phyloP scores from a whole-genome alignment of 805 yeast species.

The Maudiozyma turicensis region DNA sequence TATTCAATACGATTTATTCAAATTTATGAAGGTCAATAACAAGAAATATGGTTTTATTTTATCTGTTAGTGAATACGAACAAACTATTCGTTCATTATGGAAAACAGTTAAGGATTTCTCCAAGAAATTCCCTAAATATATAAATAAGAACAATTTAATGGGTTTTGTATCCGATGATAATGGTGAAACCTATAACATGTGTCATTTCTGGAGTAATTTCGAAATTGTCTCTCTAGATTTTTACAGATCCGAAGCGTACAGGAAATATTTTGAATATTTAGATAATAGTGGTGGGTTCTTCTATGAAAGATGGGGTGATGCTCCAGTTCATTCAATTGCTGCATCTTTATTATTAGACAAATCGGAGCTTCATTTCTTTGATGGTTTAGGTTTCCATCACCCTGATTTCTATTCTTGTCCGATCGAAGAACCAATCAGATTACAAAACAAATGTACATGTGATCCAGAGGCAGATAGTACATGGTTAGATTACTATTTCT shows the following conservation, averaged over 20 bases:
- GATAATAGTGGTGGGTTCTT: slow-evolving; percentile 70
- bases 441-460: slow-evolving; percentile 56
- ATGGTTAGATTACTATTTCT: slow-evolving; percentile 59
- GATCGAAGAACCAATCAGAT: slow-evolving; percentile 40
- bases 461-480: slow-evolving; percentile 52
- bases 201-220: slow-evolving; percentile 80
- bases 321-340: slow-evolving; percentile 80
- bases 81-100: slow-evolving; percentile 60
- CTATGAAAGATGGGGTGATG: slow-evolving; percentile 91
- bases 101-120: slow-evolving; percentile 42
- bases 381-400: slow-evolving; percentile 68
- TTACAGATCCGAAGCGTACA: slow-evolving; percentile 50
- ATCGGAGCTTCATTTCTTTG: slow-evolving; percentile 57
- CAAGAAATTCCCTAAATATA: slow-evolving; percentile 32
- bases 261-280: slow-evolving; percentile 48
- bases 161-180: slow-evolving; percentile 54
- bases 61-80: slow-evolving; percentile 50
- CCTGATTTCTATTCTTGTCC: slow-evolving; percentile 61
- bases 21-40: slow-evolving; percentile 43
- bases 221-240: slow-evolving; percentile 66
- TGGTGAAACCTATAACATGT: slow-evolving; percentile 57
- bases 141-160: slow-evolving; percentile 42
- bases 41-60: slow-evolving; percentile 59
- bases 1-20: slow-evolving; percentile 53
- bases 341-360: slow-evolving; percentile 50